phyloP scores from a whole-genome alignment of 2,329 filamentous ascomycete genomes.

The Talaromyces sp. region DNA sequence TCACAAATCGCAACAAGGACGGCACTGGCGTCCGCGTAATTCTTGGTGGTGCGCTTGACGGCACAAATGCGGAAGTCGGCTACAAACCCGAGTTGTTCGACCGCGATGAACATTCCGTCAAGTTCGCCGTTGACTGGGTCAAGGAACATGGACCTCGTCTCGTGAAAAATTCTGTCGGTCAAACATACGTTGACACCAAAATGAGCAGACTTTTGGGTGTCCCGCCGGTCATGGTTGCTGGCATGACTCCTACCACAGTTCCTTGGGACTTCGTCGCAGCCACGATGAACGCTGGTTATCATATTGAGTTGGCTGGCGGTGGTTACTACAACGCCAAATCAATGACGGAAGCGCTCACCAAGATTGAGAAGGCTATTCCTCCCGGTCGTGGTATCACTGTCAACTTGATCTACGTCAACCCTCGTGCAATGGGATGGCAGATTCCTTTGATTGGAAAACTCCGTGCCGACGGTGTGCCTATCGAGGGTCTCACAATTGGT shows the following conservation, averaged over 20 bases:
- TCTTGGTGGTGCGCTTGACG: conserved; percentile 87
- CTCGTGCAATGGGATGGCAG: conserved; percentile 87
- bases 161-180: conserved; percentile 81
- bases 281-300: conserved; percentile 93
- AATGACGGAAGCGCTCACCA: conserved; percentile 77
- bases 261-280: conserved; percentile 89
- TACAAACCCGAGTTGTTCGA: conserved; percentile 99
- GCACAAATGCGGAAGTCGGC: conserved; percentile 83
- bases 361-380: conserved; percentile 81
- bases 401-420: conserved; percentile 89
- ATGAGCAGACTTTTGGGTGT: conserved; percentile 84
- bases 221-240: conserved; percentile 84
- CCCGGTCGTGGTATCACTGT: conserved; percentile 83
- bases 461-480: conserved; percentile 79
- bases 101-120: conserved; percentile 90
- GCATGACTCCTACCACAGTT: conserved; percentile 89
- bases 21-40: conserved; percentile 96
- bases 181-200: conserved; percentile 94
- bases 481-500: conserved; percentile 88
- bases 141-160: conserved; percentile 93
- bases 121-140: conserved; percentile 95
- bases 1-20: conserved; percentile 99
- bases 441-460: conserved; percentile 79
- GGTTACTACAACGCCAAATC: conserved; percentile 80
- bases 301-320: conserved; percentile 84